A percentile compares a stretch with the other conserved stretches of the same genome.
Conservation (phyloP, 2,329 filamentous ascomycete species). For the Phyllosticta paracitricarpa region DNA sequence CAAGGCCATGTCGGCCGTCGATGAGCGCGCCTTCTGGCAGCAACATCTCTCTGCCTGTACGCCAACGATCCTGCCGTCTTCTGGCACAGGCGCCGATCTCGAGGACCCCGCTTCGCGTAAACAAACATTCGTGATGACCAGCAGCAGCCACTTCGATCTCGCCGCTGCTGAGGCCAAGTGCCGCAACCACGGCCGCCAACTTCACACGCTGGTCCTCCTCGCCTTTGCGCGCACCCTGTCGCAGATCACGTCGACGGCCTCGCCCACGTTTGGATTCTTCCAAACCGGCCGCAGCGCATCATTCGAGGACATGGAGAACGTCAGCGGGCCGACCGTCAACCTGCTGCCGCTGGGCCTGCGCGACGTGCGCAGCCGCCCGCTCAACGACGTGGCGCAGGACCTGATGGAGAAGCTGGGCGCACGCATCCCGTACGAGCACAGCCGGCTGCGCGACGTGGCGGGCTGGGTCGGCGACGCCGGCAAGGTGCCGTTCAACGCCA, state of each 20-base stretch:
- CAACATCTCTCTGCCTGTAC: background rate
- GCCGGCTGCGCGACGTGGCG: slow-evolving; percentile 18
- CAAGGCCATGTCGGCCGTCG: slow-evolving; percentile 3
- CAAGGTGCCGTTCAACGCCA: slow-evolving; percentile 20
- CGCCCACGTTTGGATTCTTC: slow-evolving; percentile 23
- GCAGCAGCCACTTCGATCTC: slow-evolving; percentile 18
- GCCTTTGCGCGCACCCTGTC: slow-evolving; percentile 20
- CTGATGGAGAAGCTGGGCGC: slow-evolving; percentile 17
- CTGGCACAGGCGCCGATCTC: background rate
- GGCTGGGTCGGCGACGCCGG: slow-evolving; percentile 12
- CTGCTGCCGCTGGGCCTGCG: slow-evolving; percentile 19
- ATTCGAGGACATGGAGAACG: slow-evolving; percentile 17
- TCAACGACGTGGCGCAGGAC: slow-evolving; percentile 2
- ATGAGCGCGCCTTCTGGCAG: slow-evolving; percentile 5
- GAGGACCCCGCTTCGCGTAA: background rate
- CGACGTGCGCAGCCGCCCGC: slow-evolving; percentile 4
- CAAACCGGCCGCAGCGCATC: slow-evolving; percentile 23
- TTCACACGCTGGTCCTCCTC: slow-evolving; percentile 22
- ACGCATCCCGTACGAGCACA: slow-evolving; percentile 22
- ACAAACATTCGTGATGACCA: slow-evolving; percentile 16
- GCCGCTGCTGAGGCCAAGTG: slow-evolving; percentile 15
- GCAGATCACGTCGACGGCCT: slow-evolving; percentile 12
- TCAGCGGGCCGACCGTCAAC: slow-evolving; percentile 24
- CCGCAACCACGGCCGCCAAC: slow-evolving; percentile 14
- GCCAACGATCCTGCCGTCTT: background rate